A percentile compares a stretch with the other conserved stretches of the same genome.
Evolutionary conservation across 2,329 filamentous ascomycete genomes (phyloP).

Genomic region (Aspergillus spinulosporus): DNA sequence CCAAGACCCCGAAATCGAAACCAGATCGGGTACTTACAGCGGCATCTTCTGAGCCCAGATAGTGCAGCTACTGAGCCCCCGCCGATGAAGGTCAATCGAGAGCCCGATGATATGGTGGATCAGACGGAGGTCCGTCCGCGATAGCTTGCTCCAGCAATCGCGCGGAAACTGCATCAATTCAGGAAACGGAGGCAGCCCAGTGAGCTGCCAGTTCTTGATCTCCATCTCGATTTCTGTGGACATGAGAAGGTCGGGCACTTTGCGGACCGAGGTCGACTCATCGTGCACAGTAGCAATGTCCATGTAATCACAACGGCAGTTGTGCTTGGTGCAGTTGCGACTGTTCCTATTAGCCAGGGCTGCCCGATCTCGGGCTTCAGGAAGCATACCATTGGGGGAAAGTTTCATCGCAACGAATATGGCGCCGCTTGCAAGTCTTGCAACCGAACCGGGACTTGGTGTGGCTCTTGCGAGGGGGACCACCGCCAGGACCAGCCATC

Average conservation of each 20-base stretch:
- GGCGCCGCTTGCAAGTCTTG: conserved; percentile 94
- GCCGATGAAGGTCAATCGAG: conserved; percentile 75
- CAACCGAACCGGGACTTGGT: conserved; percentile 99
- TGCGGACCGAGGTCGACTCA: conserved; percentile 52
- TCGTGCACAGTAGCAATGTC: conserved; percentile 68
- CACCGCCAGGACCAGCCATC: conserved; percentile 93
- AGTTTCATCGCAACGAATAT: conserved; percentile 96
- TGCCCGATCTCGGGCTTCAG: conserved; percentile 22
- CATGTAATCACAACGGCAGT: conserved; percentile 97
- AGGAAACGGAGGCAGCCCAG: conserved; percentile 81
- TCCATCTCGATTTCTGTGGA: conserved; percentile 81
- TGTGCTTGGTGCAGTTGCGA: conserved; percentile 98
- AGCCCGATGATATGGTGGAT: conserved; percentile 89
- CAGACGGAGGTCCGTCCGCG: conserved; percentile 76
- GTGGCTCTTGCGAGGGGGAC: conserved; percentile 86
- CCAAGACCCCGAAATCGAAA: conserved; percentile 4
- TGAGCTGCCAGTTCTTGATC: conserved; percentile 79
- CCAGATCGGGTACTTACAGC: conserved; percentile 62
- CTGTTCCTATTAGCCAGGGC: conserved; percentile 47
- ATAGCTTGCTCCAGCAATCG: conserved; percentile 70
- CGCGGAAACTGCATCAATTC: conserved; percentile 74
- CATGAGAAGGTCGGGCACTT: conserved; percentile 71
- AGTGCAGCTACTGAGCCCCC: conserved; percentile 79
- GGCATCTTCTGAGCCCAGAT: conserved; percentile 92
- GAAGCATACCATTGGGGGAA: conserved; percentile 86